phyloP scores from a whole-genome alignment of 257 asterid genomes.

The Capsicum rhomboideum region DNA sequence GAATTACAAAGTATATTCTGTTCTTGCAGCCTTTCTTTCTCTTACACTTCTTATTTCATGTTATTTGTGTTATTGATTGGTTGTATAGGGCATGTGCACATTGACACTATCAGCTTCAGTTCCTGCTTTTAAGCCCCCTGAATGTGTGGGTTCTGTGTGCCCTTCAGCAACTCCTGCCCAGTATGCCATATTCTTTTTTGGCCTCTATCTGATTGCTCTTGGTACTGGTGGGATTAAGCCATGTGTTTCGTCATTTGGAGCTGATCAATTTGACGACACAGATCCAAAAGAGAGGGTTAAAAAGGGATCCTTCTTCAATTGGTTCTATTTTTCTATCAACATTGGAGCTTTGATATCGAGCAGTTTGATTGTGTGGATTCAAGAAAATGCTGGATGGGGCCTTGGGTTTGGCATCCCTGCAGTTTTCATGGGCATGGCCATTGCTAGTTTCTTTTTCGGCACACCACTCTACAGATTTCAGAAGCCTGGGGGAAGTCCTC shows the following conservation, averaged over 20 bases:
- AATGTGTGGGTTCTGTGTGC: conserved; percentile 69
- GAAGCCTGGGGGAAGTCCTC: conserved; percentile 97
- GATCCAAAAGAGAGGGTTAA: conserved; percentile 76
- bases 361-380: conserved; percentile 88
- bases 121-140: conserved; percentile 69
- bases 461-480: conserved; percentile 84
- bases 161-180: conserved; percentile 73
- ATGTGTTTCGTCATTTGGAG: conserved; percentile 93
- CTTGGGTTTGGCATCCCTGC: conserved; percentile 95
- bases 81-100: conserved; percentile 79
- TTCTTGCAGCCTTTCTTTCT: neutral
- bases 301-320: conserved; percentile 93
- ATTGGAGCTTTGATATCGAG: conserved; percentile 87
- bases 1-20: neutral
- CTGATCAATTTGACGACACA: conserved; percentile 94
- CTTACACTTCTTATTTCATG: neutral
- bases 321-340: conserved; percentile 90
- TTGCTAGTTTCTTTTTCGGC: conserved; percentile 75
- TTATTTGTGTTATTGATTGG: neutral
- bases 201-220: conserved; percentile 82
- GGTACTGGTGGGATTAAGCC: conserved; percentile 99
- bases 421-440: conserved; percentile 68
- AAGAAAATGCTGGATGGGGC: conserved; percentile 97
- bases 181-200: conserved; percentile 61
- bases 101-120: conserved; percentile 77